Evolutionary conservation across 2,329 filamentous ascomycete genomes (phyloP).

Genomic region (Penicillium vulpinum): DNA sequence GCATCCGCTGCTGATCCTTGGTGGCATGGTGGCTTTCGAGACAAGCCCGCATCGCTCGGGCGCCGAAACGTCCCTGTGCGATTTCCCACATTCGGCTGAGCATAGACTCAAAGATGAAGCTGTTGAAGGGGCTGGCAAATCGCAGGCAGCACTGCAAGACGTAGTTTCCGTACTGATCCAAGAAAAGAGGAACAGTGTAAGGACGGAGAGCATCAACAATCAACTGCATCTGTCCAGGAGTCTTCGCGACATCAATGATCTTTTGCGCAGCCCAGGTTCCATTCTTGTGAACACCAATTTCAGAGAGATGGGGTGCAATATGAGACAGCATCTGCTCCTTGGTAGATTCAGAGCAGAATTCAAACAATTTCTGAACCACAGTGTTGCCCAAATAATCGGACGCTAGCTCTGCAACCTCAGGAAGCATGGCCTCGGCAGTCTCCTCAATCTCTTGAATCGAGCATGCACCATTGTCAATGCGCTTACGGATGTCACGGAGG

Average conservation of each 20-base stretch:
- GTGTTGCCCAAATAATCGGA: constrained; percentile 98
- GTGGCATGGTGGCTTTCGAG: constrained; percentile 93
- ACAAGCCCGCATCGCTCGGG: constrained; percentile 93
- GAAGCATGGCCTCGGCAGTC: constrained; percentile 90
- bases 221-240: constrained; percentile 74
- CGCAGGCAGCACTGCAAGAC: constrained; percentile 95
- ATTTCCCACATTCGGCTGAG: constrained; percentile 91
- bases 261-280: constrained; percentile 99
- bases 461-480: constrained; percentile 92
- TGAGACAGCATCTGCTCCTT: constrained; percentile 88
- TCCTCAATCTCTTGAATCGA: constrained; percentile 85
- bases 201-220: constrained; percentile 82
- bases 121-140: constrained; percentile 83
- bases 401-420: constrained; percentile 90
- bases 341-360: constrained; percentile 86
- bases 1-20: constrained; percentile 92
- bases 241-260: constrained; percentile 95
- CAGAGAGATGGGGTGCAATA: constrained; percentile 87
- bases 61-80: constrained; percentile 88
- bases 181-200: constrained; percentile 86
- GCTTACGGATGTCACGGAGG: constrained; percentile 91
- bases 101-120: constrained; percentile 99
- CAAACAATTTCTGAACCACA: constrained; percentile 98
- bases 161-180: constrained; percentile 98
- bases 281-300: constrained; percentile 98